Evolutionary conservation across 352 stramenopile species (phyloP).

Genomic region (Globisporangium irregulare): DNA sequence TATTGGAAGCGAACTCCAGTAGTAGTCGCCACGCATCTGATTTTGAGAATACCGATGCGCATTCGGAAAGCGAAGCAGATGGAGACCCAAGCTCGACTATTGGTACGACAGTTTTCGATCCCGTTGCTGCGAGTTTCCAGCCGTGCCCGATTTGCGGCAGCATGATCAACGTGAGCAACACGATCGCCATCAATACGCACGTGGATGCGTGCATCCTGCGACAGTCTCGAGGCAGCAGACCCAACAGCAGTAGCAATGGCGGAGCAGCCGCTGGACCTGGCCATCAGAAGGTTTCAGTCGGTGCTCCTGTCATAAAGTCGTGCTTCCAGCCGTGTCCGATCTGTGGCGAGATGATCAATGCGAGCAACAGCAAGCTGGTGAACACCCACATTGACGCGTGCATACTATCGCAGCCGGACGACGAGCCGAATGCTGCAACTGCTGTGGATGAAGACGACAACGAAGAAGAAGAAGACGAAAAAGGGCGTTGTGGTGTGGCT

Average conservation of each 20-base stretch:
- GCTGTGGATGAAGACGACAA: no score
- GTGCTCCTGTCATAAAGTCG: not conserved
- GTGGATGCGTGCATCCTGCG: slow-evolving; percentile 49
- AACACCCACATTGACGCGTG: slow-evolving; percentile 67
- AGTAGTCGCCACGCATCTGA: not conserved
- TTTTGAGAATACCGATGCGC: not conserved
- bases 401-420: slow-evolving; percentile 13
- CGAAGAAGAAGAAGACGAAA: not conserved
- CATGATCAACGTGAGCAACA: slow-evolving; percentile 44
- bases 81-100: not conserved
- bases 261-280: not conserved
- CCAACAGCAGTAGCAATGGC: not conserved
- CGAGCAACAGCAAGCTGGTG: slow-evolving; percentile 41
- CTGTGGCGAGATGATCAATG: slow-evolving; percentile 48
- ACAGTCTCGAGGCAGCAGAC: not conserved
- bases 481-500: not conserved
- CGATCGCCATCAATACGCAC: slow-evolving; percentile 61
- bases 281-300: not conserved
- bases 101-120: not conserved
- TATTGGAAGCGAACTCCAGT: slow-evolving; percentile 22
- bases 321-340: slow-evolving; percentile 49
- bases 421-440: not conserved
- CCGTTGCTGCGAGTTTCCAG: slow-evolving; percentile 19
- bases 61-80: not conserved
- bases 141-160: slow-evolving; percentile 62